Evolutionary conservation across 768 basidiomycete genomes (phyloP), one percentile per base, ranked within the genome.

Genomic region (Phaffia tasmanica): DNA sequence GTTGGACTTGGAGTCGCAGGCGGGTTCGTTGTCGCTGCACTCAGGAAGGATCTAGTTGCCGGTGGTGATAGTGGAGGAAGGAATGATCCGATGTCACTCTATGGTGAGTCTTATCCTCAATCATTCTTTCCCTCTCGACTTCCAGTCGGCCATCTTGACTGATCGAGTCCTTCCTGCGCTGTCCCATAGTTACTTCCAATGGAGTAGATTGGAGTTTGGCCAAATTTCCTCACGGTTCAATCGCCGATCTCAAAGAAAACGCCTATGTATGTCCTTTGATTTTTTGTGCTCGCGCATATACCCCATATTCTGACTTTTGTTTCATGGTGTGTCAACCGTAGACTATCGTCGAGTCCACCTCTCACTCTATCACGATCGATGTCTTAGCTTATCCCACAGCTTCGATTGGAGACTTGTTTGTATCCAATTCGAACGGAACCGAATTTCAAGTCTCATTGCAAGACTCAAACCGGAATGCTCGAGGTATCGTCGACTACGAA

Each of bases 341-440:
- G 75, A 99, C 95, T 14, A 85, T 99, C 72, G 86, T 99, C 67
- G 92, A 98, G 76, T 87, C 86, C 3, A 93, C 90, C 11, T 85
- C 86, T 0, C 91, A 97, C 74, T 97, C 93, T 8, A 81, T 99
- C 29, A 89, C 87, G 4, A 88, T 99, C 49, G 95, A 99, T 73
- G 93, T 98, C 56, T 83, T 94, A 60, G 81, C 88, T 11, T 79
- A 81, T 67, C 75, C 79, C 7, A 75, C 78, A 3, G 78, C 78
- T 64, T 75, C 79, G 14, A 83, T 93, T 53, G 95, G 95, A 1
- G 97, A 94, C 1, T 79, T 99, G 18, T 99, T 97, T 79, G 86
- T 94, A 63, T 88, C 86, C 77, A 95, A 97, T 76, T 89, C 88
- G 48, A 93, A 97, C 72, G 95, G 95, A 3, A 95, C 92, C 18